A percentile compares a stretch with the other conserved stretches of the same genome.
Evolutionary conservation across 257 asterid species (phyloP).

Genomic region (Forsythia suspensa): DNA sequence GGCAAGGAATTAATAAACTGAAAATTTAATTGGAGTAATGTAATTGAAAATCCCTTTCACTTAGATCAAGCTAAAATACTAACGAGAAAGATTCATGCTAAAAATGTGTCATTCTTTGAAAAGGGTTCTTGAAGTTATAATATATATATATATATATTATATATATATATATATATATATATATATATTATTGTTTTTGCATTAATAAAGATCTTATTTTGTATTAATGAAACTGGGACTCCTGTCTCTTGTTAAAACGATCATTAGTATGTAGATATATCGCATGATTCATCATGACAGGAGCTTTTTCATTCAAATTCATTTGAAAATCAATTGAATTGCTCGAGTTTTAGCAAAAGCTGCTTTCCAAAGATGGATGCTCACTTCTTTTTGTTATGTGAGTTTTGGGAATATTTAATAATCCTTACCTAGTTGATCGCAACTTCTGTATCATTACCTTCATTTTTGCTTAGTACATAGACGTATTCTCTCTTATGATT

Average conservation of each 20-base stretch:
- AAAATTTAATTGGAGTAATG: not conserved
- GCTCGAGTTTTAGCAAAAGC: not conserved
- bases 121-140: not conserved
- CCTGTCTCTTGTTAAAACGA: not conserved
- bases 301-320: too few species aligned
- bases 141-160: too few species aligned
- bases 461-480: not conserved
- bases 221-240: not conserved
- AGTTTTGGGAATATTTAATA: not conserved
- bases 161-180: too few species aligned
- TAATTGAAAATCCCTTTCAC: not conserved
- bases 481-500: not conserved
- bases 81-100: not conserved
- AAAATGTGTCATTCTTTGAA: not conserved
- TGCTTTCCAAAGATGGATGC: not conserved
- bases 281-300: not conserved
- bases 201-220: too few species aligned
- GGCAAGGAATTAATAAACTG: not conserved
- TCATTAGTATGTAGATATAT: not conserved
- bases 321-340: not conserved
- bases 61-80: not conserved
- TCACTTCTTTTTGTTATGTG: not conserved
- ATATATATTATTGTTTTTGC: too few species aligned
- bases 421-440: not conserved
- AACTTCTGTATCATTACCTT: not conserved